phyloP scores from a whole-genome alignment of 2,329 filamentous ascomycete genomes.

The Fusarium torreyae region DNA sequence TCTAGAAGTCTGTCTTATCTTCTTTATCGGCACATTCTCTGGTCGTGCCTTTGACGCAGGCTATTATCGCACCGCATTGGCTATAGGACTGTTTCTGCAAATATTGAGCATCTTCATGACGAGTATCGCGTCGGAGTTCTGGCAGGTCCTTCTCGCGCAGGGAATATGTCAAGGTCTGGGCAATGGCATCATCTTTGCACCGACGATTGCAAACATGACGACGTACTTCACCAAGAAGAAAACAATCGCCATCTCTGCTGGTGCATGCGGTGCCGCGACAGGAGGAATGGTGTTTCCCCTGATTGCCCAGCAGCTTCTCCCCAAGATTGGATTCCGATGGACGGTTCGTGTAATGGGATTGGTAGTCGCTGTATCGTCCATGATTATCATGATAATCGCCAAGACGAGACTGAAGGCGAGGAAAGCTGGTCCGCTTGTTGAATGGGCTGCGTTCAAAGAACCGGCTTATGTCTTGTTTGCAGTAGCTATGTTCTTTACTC shows the following conservation, averaged over 20 bases:
- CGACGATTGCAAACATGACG: conserved; percentile 67
- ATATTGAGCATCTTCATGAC: conserved; percentile 63
- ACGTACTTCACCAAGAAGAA: conserved; percentile 75
- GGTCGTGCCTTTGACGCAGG: conserved; percentile 62
- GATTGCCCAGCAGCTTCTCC: conserved; percentile 69
- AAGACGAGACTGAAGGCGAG: conserved; percentile 65
- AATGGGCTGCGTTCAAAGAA: conserved; percentile 66
- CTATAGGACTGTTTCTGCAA: conserved; percentile 59
- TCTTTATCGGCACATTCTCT: conserved; percentile 58
- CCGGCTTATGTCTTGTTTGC: conserved; percentile 58
- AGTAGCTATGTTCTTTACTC: conserved; percentile 56
- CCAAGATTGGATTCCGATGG: conserved; percentile 74
- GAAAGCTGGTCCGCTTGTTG: conserved; percentile 65
- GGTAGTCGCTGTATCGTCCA: conserved; percentile 65
- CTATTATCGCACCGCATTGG: conserved; percentile 54
- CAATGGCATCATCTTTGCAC: conserved; percentile 67
- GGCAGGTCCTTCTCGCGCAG: conserved; percentile 66
- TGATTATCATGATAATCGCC: conserved; percentile 59
- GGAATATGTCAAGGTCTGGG: conserved; percentile 72
- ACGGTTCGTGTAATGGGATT: conserved; percentile 74
- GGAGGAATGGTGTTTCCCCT: conserved; percentile 77
- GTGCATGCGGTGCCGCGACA: conserved; percentile 71
- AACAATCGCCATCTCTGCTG: conserved; percentile 71
- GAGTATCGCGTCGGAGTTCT: conserved; percentile 60
- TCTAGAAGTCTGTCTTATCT: conserved; percentile 61